Evolutionary conservation across 2,329 filamentous ascomycete species (phyloP), one percentile per base, ranked within the genome.

Genomic region (Pestalotiopsis fici): DNA sequence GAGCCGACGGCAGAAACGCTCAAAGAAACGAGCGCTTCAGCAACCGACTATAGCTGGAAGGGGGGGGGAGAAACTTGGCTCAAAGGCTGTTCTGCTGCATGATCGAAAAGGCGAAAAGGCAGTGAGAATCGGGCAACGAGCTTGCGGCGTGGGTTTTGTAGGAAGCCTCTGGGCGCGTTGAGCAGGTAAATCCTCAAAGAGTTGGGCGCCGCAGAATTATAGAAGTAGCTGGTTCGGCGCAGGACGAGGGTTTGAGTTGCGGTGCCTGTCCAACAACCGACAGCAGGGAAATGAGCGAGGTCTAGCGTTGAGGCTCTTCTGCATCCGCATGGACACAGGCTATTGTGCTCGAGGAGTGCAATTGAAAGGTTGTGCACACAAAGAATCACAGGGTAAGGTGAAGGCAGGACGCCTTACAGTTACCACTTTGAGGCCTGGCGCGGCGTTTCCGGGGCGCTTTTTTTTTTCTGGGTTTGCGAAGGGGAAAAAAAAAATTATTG

Each of bases 31-130:
- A 55, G 50, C 64, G 54, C 59, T 59, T 73, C 75, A 74, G 70
- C 63, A 65, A 74, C 75, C 72, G 76, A 74, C 71, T 72, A 70
- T 70, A 74, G 74, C 76, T 76, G 74, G 73, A 71, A 71, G 73
- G 71, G 71, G 73, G 71, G 71, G 73, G 71, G 71, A 71, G 68
- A 65, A 68, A 70, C 68, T 69, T 68, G 70, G 68, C 73, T 76
- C 78, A 78, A 74, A 74, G 74, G 68, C 67, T 75, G 71, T 71
- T 75, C 72, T 72, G 70, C 77, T 75, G 76, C 77, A 79, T 79
- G 73, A 66, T 78, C 71, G 71, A 72, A 65, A 66, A 64, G 68
- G 69, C 57, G 55, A 60, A 43, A 50, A 59, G 47, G 43, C 23
- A 59, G 39, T 54, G 37, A 60, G 13, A 57, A 68, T 50, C 43